phyloP scores from a whole-genome alignment of 1,284 basidiomycete species.

The Moniliophthora roreri region DNA sequence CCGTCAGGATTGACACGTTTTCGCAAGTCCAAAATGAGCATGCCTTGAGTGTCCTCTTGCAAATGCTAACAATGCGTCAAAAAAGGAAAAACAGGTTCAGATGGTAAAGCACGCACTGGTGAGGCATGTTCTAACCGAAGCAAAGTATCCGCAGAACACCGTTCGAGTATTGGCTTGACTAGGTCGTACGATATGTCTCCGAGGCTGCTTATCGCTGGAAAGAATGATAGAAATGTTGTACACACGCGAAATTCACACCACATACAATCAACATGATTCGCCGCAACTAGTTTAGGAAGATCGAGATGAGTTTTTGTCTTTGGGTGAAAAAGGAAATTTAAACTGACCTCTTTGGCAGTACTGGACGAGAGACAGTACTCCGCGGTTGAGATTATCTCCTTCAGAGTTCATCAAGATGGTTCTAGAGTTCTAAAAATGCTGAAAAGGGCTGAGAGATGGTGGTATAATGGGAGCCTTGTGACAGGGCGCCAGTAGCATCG shows the following conservation, averaged over 20 bases:
- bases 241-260: constrained; percentile 1
- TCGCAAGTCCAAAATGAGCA: background rate
- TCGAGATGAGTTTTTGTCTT: background rate
- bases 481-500: background rate
- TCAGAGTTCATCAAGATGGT: constrained; percentile 17
- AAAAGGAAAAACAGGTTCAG: constrained; percentile 15
- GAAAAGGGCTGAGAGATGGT: background rate
- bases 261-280: constrained; percentile 55
- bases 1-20: background rate
- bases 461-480: background rate
- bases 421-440: background rate
- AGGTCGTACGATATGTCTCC: constrained; percentile 62
- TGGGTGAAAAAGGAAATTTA: constrained; percentile 13
- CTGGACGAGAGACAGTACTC: constrained; percentile 42
- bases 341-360: constrained; percentile 41
- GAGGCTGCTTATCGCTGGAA: constrained; percentile 53
- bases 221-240: constrained; percentile 3
- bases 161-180: constrained; percentile 68
- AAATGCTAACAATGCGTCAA: constrained; percentile 45
- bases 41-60: constrained; percentile 57
- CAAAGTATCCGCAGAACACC: constrained; percentile 69
- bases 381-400: constrained; percentile 26
- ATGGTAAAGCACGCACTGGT: constrained; percentile 50
- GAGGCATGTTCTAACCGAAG: constrained; percentile 64
- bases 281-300: constrained; percentile 41